phyloP scores from a whole-genome alignment of 192 early-diverging fungal species.

The Chytriomyces sp. region DNA sequence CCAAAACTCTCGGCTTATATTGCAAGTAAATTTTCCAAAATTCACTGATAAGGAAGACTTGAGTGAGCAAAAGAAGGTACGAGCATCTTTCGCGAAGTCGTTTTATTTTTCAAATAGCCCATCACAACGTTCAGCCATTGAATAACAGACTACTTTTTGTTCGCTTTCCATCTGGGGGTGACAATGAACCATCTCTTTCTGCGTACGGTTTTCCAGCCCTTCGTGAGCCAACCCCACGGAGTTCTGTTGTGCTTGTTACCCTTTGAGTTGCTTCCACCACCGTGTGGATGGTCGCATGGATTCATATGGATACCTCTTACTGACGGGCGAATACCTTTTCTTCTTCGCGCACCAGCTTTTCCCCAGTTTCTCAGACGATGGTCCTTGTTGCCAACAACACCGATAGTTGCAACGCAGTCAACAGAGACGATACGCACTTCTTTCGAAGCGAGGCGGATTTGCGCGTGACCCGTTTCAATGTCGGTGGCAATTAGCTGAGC shows the following conservation, averaged over 20 bases:
- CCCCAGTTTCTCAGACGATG: constrained; percentile 87
- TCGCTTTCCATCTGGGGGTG: constrained; percentile 50
- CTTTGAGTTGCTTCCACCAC: constrained; percentile 96
- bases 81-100: too few relatives aligned
- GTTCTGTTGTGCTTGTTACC: constrained; percentile 83
- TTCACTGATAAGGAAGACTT: too few relatives aligned
- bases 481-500: constrained; percentile 84
- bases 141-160: constrained; percentile 27
- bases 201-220: constrained; percentile 82
- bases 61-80: too few relatives aligned
- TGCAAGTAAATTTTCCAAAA: too few relatives aligned
- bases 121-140: too few relatives aligned
- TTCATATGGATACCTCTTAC: constrained; percentile 98
- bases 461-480: constrained; percentile 72
- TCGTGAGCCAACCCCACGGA: constrained; percentile 91
- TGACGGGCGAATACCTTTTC: constrained; percentile 85
- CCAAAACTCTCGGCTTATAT: too few relatives aligned
- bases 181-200: constrained; percentile 54
- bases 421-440: constrained; percentile 87
- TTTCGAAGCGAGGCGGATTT: constrained; percentile 82
- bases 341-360: constrained; percentile 84
- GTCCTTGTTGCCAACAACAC: constrained; percentile 85
- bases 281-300: constrained; percentile 94
- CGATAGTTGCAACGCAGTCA: constrained; percentile 87
- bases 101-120: too few relatives aligned